Evolutionary conservation across 2,329 filamentous ascomycete genomes (phyloP), one percentile per base, ranked within the genome.

Genomic region (Penicillium sp.): DNA sequence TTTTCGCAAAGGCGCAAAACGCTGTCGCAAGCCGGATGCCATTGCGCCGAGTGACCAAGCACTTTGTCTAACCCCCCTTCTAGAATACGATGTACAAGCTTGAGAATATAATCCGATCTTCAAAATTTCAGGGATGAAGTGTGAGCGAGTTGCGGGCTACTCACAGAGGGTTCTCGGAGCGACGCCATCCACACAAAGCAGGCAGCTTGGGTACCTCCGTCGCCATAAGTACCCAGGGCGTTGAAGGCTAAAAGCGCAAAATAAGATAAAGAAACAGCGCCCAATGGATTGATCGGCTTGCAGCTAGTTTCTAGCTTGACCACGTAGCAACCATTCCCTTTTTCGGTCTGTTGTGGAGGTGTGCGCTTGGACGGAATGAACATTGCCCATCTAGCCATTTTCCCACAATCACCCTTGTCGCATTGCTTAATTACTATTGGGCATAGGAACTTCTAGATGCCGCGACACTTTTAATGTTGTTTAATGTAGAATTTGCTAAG

Each of bases 1-100:
- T 49, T 59, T 61, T 63, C 60, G 60, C 61, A 63, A 56, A 49
- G 60, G 61, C 61, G 62, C 61, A 63, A 51, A 62, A 43, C 36
- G 47, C 56, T 64, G 62, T 64, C 62, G 62, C 62, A 65, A 63
- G 40, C 55, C 57, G 53, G 26, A 59, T 57, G 32, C 47, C 55
- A 61, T 64, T 64, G 62, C 62, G 62, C 62, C 61, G 61, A 64
- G 48, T 41, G 53, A 55, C 47, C 45, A 39, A 47, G 50, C 58
- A 48, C 46, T 57, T 47, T 62, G 49, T 56, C 50, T 55, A 55
- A 61, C 55, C 44, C 46, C 51, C 35, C 49, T 39, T 50, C 19
- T 39, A 32, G 18, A 2, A 14, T 44, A 42, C 18, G 7, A 44
- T 42, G 27, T 50, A 18, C 39, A 34, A 26, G 29, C 39, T 38